phyloP scores from a whole-genome alignment of 2,329 filamentous ascomycete species.

The Aspergillus sp. region DNA sequence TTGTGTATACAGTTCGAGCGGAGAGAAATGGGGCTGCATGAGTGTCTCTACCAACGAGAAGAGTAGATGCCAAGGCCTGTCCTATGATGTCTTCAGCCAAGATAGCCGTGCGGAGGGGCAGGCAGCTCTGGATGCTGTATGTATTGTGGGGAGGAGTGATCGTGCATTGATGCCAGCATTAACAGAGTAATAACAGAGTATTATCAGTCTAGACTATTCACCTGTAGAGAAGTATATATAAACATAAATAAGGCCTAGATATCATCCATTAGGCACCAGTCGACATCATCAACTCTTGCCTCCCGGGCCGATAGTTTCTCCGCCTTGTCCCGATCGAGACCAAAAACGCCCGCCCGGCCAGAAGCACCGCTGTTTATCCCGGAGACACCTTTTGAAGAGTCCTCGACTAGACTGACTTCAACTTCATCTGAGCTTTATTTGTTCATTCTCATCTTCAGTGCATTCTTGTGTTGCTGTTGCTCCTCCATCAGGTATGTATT shows the following conservation, averaged over 20 bases:
- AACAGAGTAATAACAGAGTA: neutral
- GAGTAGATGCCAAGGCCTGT: neutral
- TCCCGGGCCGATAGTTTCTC: neutral
- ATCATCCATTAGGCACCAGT: neutral
- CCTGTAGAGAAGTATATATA: neutral
- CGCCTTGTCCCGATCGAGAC: neutral
- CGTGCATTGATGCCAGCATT: neutral
- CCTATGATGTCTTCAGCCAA: neutral
- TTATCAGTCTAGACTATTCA: neutral
- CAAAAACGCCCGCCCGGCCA: neutral
- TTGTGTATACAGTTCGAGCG: neutral
- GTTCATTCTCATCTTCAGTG: constrained; percentile 4
- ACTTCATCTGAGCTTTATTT: constrained; percentile 5
- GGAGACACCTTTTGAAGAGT: no score
- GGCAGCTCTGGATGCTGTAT: neutral
- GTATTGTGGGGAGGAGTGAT: neutral
- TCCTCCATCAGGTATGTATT: neutral
- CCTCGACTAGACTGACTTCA: neutral
- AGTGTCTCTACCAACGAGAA: neutral
- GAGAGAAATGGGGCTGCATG: no score
- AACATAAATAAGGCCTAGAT: neutral
- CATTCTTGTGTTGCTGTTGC: constrained; percentile 1
- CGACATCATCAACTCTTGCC: neutral
- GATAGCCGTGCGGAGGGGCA: neutral
- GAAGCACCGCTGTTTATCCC: no score